Evolutionary conservation across 495 filamentous ascomycete genomes (phyloP).

Genomic region (Margaritispora aquatica): DNA sequence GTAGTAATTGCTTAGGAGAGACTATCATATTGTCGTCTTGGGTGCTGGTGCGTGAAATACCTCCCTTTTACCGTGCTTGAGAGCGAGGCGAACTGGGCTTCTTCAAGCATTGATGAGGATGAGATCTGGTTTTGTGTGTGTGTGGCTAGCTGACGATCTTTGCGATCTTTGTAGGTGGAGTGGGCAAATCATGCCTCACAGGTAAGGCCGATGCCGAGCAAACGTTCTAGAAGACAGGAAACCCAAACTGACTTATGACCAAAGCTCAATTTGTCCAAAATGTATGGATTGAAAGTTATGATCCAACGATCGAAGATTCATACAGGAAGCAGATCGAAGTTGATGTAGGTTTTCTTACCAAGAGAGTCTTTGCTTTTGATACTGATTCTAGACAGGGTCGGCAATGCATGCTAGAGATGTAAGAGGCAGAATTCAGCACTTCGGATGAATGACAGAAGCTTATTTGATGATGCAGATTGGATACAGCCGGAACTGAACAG

Average conservation of each 20-base stretch:
- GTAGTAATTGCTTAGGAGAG: conserved; percentile 43
- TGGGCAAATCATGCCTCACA: conserved; percentile 97
- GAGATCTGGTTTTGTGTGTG: not conserved
- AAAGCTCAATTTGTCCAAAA: conserved; percentile 98
- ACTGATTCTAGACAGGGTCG: conserved; percentile 57
- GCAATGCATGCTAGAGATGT: conserved; percentile 97
- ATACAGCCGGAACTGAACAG: conserved; percentile 96
- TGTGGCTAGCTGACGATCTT: conserved; percentile 22
- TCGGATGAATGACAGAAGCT: conserved; percentile 7
- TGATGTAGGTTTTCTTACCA: conserved; percentile 57
- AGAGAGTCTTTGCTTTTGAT: conserved; percentile 8
- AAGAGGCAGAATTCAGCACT: conserved; percentile 30
- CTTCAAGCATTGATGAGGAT: no score
- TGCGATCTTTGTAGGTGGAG: conserved; percentile 60
- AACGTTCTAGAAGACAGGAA: conserved; percentile 8
- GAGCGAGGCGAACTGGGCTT: not conserved
- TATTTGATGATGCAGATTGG: conserved; percentile 52
- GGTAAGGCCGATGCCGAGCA: conserved; percentile 62
- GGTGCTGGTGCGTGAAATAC: conserved; percentile 61
- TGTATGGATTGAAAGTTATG: conserved; percentile 98
- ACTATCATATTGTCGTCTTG: conserved; percentile 89
- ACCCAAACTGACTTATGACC: not conserved
- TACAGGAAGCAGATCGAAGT: conserved; percentile 92
- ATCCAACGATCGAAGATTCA: conserved; percentile 97
- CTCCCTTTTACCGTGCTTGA: not conserved